Base-by-base conservation (phyloP, 2,329 filamentous ascomycete genomes). In the Claviceps pusilla region DNA sequence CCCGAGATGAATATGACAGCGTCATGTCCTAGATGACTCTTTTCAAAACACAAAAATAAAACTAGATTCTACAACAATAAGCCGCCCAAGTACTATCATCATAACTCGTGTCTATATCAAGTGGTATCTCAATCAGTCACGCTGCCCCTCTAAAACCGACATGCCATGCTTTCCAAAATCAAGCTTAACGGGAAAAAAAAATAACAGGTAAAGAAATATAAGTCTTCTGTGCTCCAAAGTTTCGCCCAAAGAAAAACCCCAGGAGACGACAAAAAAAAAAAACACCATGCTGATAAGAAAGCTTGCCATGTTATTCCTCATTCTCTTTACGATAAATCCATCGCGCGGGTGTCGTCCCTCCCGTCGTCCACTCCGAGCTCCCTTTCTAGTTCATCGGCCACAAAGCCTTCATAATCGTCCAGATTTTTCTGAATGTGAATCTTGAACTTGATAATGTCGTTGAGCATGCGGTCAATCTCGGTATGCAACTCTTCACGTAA, bases 381-480 rank as follows among this genome's bases (percentile, higher is more conserved):
- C 65, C 84, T 81, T 72, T 95, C 88, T n/a, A 96, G 83, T 71
- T 97, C 91, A 60, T 95, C 87, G 2, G 87, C 84, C 7, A 96
- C 89, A 65, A 96, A 95, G 54, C 84, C 83, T 71, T 98, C 93
- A 68, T 95, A 97, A 64, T 93, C 88, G 66, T 96, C 91, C 53
- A 98, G 74, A 56, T 83, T 85, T 72, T 89, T 90, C 69, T 98
- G 93, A 52, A 98, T 77, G 65, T 97, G 90, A 59, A 98, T 87
- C 73, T 98, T 98, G 80, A 98, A 97, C 65, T 94, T 90, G 73
- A 97, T 95, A 58, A 96, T 86, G 66, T 97, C 90, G 71, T 96
- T 95, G 57, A 98, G 74, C 80, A 97, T 95, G 62, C 84, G 85
- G 72, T 96, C 93, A 63, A 96, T 88, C 68, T 96, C 90, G 0